Evolutionary conservation across 139 green algal species (phyloP).

Genomic region (Asterochloris sp.): DNA sequence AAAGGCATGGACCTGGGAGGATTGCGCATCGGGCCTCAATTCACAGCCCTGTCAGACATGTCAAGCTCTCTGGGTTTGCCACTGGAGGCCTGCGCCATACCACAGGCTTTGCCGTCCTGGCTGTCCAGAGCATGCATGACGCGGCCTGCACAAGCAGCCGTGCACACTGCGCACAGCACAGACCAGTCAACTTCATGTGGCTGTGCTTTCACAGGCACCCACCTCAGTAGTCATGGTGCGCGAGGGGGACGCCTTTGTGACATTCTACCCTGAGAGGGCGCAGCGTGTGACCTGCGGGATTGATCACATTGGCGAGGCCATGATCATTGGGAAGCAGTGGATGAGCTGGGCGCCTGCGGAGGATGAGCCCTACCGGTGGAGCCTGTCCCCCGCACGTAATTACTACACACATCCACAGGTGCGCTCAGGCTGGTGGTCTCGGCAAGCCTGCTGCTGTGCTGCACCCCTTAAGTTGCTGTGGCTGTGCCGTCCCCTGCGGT

Average conservation of each 20-base stretch:
- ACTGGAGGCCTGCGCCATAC: no score
- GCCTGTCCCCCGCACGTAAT: conserved; percentile 54
- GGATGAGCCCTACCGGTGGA: conserved; percentile 54
- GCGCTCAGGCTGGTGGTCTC: no score
- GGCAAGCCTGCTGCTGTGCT: neutral
- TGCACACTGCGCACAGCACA: no score
- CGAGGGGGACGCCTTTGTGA: conserved; percentile 72
- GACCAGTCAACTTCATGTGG: no score
- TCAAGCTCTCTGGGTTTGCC: no score
- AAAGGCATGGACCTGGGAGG: no score
- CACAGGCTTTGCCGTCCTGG: no score
- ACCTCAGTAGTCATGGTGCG: conserved; percentile 50
- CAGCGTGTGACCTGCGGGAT: conserved; percentile 57
- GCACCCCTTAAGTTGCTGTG: neutral
- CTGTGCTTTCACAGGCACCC: neutral
- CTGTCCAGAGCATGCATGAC: no score
- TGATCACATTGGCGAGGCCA: conserved; percentile 46
- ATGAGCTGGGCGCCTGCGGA: conserved; percentile 60
- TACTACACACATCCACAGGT: conserved; percentile 29
- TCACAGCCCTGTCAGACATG: no score
- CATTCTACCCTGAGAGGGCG: conserved; percentile 56
- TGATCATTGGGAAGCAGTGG: conserved; percentile 89
- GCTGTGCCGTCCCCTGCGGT: neutral
- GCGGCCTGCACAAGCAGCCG: no score
- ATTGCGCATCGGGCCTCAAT: no score